A percentile compares a stretch with the other conserved stretches of the same genome.
Conservation (phyloP, 73 alveolate species). For the Effrenium voratum region DNA sequence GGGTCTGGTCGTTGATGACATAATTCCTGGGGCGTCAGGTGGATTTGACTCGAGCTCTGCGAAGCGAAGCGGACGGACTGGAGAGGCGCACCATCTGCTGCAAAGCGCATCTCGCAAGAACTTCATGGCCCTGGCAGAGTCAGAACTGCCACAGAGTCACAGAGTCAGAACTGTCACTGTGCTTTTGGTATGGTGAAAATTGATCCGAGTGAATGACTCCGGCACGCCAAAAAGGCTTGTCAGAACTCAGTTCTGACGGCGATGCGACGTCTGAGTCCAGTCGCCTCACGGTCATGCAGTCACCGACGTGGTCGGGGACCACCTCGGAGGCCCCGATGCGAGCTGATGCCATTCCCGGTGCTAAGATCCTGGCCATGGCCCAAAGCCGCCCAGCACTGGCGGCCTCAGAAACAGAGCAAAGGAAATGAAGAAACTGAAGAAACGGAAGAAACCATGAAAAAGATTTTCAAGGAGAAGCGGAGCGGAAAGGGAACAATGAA, state of each 20-base stretch:
- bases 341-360: background rate
- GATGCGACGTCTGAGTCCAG: background rate
- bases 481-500: too few species aligned
- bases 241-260: too few species aligned
- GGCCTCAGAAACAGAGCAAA: too few species aligned
- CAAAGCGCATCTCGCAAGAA: slow-evolving; percentile 79
- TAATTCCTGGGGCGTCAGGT: slow-evolving; percentile 5
- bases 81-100: slow-evolving; percentile 57
- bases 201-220: too few species aligned
- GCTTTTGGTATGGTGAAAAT: too few species aligned
- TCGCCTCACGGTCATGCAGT: slow-evolving; percentile 80
- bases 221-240: too few species aligned
- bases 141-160: too few species aligned
- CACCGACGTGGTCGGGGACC: slow-evolving; percentile 64
- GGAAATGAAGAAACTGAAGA: too few species aligned
- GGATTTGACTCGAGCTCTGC: background rate
- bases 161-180: too few species aligned
- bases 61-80: background rate
- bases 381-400: slow-evolving; percentile 28
- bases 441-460: too few species aligned
- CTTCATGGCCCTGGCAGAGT: slow-evolving; percentile 65
- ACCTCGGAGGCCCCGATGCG: background rate
- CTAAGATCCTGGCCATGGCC: slow-evolving; percentile 29
- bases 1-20: slow-evolving; percentile 75
- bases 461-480: too few species aligned